Evolutionary conservation across 1,284 basidiomycete genomes (phyloP).

Genomic region (Boletellus dicymbophilus): DNA sequence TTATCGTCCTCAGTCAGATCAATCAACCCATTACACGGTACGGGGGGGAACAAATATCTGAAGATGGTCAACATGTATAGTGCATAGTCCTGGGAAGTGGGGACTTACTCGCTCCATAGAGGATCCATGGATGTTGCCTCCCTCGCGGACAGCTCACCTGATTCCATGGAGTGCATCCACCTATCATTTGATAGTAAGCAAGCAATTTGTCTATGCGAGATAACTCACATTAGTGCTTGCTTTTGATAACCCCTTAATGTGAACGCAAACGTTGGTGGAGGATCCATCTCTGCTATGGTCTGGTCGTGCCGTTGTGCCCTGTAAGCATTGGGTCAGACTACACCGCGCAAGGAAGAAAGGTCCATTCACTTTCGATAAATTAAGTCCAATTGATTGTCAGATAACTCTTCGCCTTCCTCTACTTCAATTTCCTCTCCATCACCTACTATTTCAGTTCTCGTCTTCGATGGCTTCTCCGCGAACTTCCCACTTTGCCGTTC

Average conservation of each 20-base stretch:
- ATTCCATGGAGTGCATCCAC: constrained; percentile 94
- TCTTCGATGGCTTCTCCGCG: constrained; percentile 29
- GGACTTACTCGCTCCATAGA: constrained; percentile 87
- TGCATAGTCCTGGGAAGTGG: not conserved
- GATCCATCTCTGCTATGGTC: constrained; percentile 80
- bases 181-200: constrained; percentile 39
- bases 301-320: constrained; percentile 87
- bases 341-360: not conserved
- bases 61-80: not conserved
- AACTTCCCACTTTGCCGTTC: constrained; percentile 37
- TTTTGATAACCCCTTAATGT: constrained; percentile 90
- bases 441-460: constrained; percentile 57
- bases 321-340: constrained; percentile 12
- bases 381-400: constrained; percentile 74
- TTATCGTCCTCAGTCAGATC: constrained; percentile 72
- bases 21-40: constrained; percentile 54
- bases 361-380: constrained; percentile 75
- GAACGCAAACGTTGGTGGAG: constrained; percentile 78
- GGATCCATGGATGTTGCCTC: constrained; percentile 85
- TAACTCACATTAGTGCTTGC: constrained; percentile 78
- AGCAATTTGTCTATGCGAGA: not conserved
- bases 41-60: constrained; percentile 70
- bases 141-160: constrained; percentile 67
- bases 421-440: constrained; percentile 72
- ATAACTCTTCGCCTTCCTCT: constrained; percentile 78